phyloP scores from a whole-genome alignment of 2,329 filamentous ascomycete species.

The Lojkania enalia region DNA sequence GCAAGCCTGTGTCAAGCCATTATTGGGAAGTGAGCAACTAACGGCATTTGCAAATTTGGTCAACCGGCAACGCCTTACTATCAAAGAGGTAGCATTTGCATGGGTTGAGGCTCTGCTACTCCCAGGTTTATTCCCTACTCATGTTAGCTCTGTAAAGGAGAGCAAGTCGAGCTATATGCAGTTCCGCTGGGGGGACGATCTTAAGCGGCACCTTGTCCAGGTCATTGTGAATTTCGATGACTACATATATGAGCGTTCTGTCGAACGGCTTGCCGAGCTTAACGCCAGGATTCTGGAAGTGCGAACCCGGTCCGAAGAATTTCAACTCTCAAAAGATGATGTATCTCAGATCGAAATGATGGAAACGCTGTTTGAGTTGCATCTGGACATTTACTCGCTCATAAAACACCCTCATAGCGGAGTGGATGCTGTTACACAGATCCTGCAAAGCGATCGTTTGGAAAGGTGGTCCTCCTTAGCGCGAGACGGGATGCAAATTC shows the following conservation, averaged over 20 bases:
- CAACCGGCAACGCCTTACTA: slow-evolving; percentile 53
- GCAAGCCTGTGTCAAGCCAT: slow-evolving; percentile 44
- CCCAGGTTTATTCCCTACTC: slow-evolving; percentile 38
- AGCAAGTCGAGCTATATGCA: slow-evolving; percentile 55
- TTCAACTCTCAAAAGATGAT: slow-evolving; percentile 35
- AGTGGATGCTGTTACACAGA: slow-evolving; percentile 55
- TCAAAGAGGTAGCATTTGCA: slow-evolving; percentile 56
- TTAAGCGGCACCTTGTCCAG: slow-evolving; percentile 60
- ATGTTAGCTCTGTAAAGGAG: slow-evolving; percentile 8
- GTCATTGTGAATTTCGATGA: slow-evolving; percentile 60
- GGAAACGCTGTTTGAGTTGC: slow-evolving; percentile 67
- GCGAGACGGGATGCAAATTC: slow-evolving; percentile 55
- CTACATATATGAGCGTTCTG: slow-evolving; percentile 51
- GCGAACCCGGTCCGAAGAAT: slow-evolving; percentile 16
- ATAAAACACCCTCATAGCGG: slow-evolving; percentile 64
- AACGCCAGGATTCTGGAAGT: slow-evolving; percentile 32
- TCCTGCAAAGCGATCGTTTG: slow-evolving; percentile 61
- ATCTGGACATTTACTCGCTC: slow-evolving; percentile 67
- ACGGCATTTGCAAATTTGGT: slow-evolving; percentile 47
- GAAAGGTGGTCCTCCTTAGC: slow-evolving; percentile 63
- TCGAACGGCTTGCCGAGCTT: slow-evolving; percentile 36
- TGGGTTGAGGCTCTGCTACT: slow-evolving; percentile 59
- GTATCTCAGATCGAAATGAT: slow-evolving; percentile 55
- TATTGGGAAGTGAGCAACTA: slow-evolving; percentile 47
- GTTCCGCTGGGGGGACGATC: slow-evolving; percentile 58